Percentiles rank a stretch among this genome's conserved stretches.
These are phyloP conservation scores for Dispira simplex DNA, from an alignment of 192 early-diverging fungal species.

Conservation along the genomic window DNA sequence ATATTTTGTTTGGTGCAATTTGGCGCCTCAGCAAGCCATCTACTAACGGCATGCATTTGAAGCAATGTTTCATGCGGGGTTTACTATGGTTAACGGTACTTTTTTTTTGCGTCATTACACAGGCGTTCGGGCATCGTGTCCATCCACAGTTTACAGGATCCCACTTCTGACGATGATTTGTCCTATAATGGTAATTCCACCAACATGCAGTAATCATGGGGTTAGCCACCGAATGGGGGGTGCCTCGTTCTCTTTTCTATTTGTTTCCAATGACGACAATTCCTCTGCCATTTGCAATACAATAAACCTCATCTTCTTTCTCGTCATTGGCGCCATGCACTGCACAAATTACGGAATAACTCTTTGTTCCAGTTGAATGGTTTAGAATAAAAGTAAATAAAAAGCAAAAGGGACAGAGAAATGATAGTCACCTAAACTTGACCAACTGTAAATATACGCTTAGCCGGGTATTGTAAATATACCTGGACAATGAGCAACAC, in stretches of 20 bases:
- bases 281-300: not conserved
- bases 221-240: not conserved
- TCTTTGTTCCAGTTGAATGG: not conserved
- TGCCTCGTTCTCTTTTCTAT: too few species aligned
- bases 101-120: not conserved
- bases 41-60: not conserved
- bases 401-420: too few species aligned
- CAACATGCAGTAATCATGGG: slow-evolving; percentile 7
- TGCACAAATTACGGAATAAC: not conserved
- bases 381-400: not conserved
- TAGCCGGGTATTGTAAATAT: too few species aligned
- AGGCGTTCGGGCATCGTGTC: not conserved
- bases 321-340: not conserved
- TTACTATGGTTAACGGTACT: not conserved
- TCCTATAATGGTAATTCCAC: slow-evolving; percentile 11
- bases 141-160: not conserved
- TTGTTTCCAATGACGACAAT: not conserved
- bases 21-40: not conserved
- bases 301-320: not conserved
- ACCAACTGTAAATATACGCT: too few species aligned
- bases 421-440: too few species aligned
- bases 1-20: not conserved
- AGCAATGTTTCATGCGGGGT: not conserved
- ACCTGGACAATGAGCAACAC: too few species aligned
- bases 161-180: not conserved